These are phyloP conservation scores for Neurospora sp. DNA, from an alignment of 495 filamentous ascomycete genomes.

Conservation along the genomic window DNA sequence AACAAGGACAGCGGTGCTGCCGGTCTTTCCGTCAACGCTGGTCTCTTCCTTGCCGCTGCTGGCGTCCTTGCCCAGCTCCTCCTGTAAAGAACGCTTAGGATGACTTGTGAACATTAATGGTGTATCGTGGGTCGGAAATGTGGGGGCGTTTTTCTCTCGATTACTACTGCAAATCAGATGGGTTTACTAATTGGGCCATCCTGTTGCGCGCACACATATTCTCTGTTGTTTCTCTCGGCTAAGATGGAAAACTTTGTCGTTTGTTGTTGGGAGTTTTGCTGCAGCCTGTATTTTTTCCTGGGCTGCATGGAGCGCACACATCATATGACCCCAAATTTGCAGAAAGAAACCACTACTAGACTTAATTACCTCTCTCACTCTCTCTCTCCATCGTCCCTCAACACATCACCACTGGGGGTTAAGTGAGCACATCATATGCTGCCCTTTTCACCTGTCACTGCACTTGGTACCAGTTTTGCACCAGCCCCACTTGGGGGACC, in stretches of 20 bases:
- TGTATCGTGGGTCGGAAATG: neutral
- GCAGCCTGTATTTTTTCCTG: neutral
- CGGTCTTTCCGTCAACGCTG: slow-evolving; percentile 24
- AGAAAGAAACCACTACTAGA: slow-evolving; percentile 4
- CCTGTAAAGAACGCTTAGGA: slow-evolving; percentile 11
- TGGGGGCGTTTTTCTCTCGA: neutral
- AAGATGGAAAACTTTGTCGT: neutral
- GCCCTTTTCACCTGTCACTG: neutral
- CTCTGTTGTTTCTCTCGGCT: neutral
- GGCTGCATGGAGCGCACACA: neutral
- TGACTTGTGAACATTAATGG: slow-evolving; percentile 3
- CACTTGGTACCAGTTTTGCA: neutral
- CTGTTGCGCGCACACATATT: neutral
- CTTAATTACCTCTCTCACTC: neutral
- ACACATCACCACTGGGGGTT: neutral
- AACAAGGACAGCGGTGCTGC: slow-evolving; percentile 23
- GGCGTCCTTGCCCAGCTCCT: slow-evolving; percentile 27
- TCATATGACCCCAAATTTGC: slow-evolving; percentile 1
- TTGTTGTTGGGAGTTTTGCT: neutral
- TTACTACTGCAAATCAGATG: slow-evolving; percentile 1
- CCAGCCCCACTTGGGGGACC: neutral
- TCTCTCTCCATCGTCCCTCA: neutral
- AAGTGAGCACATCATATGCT: neutral
- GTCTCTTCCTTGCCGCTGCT: slow-evolving; percentile 29
- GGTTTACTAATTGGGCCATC: neutral